Evolutionary conservation across 371 early-diverging fungal species (phyloP).

Genomic region (Capillidium heterosporum): DNA sequence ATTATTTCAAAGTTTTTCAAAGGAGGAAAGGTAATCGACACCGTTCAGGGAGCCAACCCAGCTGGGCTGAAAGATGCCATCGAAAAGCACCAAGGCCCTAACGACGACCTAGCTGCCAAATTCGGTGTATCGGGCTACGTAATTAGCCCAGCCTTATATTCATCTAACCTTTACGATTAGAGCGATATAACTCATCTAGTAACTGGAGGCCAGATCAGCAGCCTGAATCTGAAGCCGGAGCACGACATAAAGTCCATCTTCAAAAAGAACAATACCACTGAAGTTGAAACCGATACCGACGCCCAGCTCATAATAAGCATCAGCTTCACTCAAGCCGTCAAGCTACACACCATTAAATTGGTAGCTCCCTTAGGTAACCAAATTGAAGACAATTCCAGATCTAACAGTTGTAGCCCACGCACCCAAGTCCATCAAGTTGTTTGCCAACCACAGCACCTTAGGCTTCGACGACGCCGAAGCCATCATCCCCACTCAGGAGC

Average conservation of each 20-base stretch:
- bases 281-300: constrained; percentile 75
- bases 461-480: constrained; percentile 77
- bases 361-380: constrained; percentile 22
- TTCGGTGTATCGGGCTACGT: constrained; percentile 28
- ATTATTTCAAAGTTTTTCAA: constrained; percentile 56
- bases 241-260: constrained; percentile 59
- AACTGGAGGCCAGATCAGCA: constrained; percentile 58
- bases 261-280: constrained; percentile 21
- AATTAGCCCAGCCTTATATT: constrained; percentile 8
- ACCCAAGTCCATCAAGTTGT: constrained; percentile 72
- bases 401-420: constrained; percentile 20
- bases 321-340: constrained; percentile 78
- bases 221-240: constrained; percentile 64
- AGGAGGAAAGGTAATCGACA: constrained; percentile 41
- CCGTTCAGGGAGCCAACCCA: constrained; percentile 51
- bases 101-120: constrained; percentile 14
- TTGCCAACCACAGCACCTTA: constrained; percentile 53
- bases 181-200: constrained; percentile 46
- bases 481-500: constrained; percentile 47
- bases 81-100: constrained; percentile 31
- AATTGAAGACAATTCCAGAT: neutral
- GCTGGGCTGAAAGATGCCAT: constrained; percentile 19
- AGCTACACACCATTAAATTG: constrained; percentile 73
- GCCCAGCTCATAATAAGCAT: constrained; percentile 79
- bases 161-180: constrained; percentile 16